These are phyloP conservation scores for Teratosphaeria zuluensis DNA, from an alignment of 2,329 filamentous ascomycete species.

Conservation along the genomic window DNA sequence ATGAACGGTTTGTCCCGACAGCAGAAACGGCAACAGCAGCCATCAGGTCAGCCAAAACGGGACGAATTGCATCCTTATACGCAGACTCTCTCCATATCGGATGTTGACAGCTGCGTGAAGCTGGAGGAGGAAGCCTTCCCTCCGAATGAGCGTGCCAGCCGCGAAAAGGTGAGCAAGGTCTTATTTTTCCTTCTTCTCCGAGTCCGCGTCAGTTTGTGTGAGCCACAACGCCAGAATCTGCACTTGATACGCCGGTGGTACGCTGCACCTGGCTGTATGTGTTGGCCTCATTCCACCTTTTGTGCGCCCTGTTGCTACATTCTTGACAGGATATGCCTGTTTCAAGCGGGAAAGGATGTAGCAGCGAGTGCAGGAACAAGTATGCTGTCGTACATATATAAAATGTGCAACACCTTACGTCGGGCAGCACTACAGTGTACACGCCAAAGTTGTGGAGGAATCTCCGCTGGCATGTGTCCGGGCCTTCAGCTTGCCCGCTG, in stretches of 20 bases:
- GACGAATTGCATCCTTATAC: conserved; percentile 62
- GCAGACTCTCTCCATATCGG: conserved; percentile 59
- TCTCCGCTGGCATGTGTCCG: neutral
- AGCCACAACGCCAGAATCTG: conserved; percentile 1
- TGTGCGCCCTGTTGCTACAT: neutral
- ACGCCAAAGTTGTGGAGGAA: neutral
- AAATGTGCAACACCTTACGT: conserved; percentile 1
- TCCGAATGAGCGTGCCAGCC: conserved; percentile 45
- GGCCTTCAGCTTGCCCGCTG: neutral
- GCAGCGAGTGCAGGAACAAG: neutral
- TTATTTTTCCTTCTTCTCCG: neutral
- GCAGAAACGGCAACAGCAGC: neutral
- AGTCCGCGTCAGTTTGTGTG: neutral
- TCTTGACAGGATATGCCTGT: neutral
- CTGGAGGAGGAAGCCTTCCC: conserved; percentile 52
- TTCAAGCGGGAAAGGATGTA: neutral
- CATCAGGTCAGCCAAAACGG: conserved; percentile 18
- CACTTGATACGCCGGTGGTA: conserved; percentile 15
- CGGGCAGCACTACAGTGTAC: conserved; percentile 2
- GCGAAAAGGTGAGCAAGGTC: conserved; percentile 47
- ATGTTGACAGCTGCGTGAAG: conserved; percentile 52
- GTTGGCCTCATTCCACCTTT: conserved; percentile 9
- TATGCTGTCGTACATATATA: neutral
- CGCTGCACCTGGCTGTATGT: conserved; percentile 17
- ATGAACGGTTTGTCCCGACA: conserved; percentile 7